These are phyloP conservation scores for Carallia pectinifolia DNA, from an alignment of 345 rosid genomes.

Conservation along the genomic window DNA sequence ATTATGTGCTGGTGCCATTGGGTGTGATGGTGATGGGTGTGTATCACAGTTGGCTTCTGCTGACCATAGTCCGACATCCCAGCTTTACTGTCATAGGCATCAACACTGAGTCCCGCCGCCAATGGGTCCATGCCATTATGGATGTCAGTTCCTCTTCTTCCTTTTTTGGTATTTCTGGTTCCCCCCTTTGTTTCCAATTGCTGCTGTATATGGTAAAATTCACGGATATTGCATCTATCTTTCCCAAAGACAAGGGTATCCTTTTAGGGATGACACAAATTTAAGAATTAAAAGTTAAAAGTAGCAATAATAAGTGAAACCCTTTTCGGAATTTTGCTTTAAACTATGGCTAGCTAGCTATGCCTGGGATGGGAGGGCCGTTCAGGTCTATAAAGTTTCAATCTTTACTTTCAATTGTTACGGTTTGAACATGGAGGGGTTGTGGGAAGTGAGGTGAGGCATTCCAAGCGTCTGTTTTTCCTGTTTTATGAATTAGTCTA, in stretches of 20 bases:
- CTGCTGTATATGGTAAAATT: background rate
- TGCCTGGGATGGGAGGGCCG: too few relatives aligned
- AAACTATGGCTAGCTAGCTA: background rate
- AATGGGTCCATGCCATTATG: constrained; percentile 83
- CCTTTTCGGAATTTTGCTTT: background rate
- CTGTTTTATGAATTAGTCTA: too few relatives aligned
- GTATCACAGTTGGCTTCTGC: constrained; percentile 51
- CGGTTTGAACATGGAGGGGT: too few relatives aligned
- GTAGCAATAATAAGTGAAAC: too few relatives aligned
- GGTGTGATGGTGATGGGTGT: constrained; percentile 37
- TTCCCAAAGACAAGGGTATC: too few relatives aligned
- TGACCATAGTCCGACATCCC: constrained; percentile 33
- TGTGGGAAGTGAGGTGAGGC: too few relatives aligned
- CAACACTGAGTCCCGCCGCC: constrained; percentile 78
- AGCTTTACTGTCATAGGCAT: constrained; percentile 58
- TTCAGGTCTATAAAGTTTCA: background rate
- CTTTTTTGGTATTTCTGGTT: background rate
- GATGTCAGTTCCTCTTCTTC: constrained; percentile 36
- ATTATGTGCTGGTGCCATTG: constrained; percentile 38
- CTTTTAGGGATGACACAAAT: too few relatives aligned
- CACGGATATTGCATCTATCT: background rate
- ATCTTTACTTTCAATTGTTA: background rate
- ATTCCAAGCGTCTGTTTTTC: too few relatives aligned
- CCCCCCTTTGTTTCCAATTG: background rate
- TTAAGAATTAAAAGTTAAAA: too few relatives aligned